Base-by-base conservation (phyloP, 2,329 filamentous ascomycete genomes). In the Diaporthe longicolla region DNA sequence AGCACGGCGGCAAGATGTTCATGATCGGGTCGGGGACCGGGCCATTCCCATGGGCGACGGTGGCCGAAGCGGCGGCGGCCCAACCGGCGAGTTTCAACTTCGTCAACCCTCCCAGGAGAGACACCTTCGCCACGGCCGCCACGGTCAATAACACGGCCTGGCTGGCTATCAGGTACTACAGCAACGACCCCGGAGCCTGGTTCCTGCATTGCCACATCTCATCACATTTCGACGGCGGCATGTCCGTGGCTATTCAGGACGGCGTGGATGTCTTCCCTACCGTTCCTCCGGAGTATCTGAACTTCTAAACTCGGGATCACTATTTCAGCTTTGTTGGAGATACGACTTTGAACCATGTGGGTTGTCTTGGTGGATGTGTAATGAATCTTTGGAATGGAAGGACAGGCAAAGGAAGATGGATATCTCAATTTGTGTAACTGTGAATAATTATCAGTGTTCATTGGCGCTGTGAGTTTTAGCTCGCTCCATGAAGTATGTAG, bases 1-100 rank as follows among this genome's bases (percentile, higher is more conserved):
- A 92, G 82, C 91, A 93, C 81, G 87, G 87, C 61, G 89, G 87
- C 77, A 91, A 90, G 79, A 89, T 88, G 82, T 92, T 85, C 77
- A 81, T 87, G 26, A 85, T 93, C 45, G 91, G 90, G 1, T 73
- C 81, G 0, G 90, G 89, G 2, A 77, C 76, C 0, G 89, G 89
- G 0, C 71, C 76, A 1, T 93, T 89, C 78, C 85, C 82, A 17
- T 92, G 87, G 84, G 79, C 79, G 3, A 86, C 84, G 0, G 87
- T 92, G 0, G 87, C 84, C 0, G 88, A 90, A 71, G 90, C 90
- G 0, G 81, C 84, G 2, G 77, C 80, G 15, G 83, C 83, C 19
- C 80, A 83, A 0, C 89, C 89, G 0, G 81, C 83, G 26, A 82
- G 79, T 24, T 92, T 92, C 83, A 92, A 92, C 78, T 81, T 92